Percentiles rank a stretch among this genome's conserved stretches.
These are phyloP conservation scores for Pachysolen tannophilus DNA, from an alignment of 805 yeast genomes.

Conservation along the genomic window DNA sequence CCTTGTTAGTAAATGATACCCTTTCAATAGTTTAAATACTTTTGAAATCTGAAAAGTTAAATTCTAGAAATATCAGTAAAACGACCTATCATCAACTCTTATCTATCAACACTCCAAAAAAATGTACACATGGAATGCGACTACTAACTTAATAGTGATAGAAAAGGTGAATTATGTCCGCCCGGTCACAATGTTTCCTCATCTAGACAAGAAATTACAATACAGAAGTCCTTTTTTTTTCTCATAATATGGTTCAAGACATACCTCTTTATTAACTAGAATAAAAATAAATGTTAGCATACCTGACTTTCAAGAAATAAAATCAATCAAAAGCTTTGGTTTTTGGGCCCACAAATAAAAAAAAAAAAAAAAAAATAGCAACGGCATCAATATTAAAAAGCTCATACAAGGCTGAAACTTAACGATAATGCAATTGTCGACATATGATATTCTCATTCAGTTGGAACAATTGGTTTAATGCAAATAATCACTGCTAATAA, in stretches of 20 bases:
- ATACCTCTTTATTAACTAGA: no score
- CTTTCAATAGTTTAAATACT: no score
- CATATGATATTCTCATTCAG: constrained; percentile 37
- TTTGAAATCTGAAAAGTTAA: no score
- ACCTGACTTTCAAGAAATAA: constrained; percentile 5
- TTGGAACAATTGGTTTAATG: constrained; percentile 52
- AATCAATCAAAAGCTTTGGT: constrained; percentile 22
- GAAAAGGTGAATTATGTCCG: constrained; percentile 34
- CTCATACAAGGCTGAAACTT: constrained; percentile 62
- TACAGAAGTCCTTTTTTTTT: no score
- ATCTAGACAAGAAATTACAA: constrained; percentile 1
- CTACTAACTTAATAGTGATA: constrained; percentile 34
- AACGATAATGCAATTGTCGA: constrained; percentile 49
- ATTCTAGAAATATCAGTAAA: constrained; percentile 14
- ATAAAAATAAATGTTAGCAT: background rate
- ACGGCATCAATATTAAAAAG: constrained; percentile 9
- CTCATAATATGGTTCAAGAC: no score
- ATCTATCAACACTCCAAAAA: constrained; percentile 32
- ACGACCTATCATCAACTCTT: constrained; percentile 46
- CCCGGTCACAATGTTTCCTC: constrained; percentile 34
- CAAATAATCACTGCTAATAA: constrained; percentile 38
- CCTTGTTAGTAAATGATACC: no score
- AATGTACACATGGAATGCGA: constrained; percentile 46
- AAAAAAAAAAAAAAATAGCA: constrained; percentile 13
- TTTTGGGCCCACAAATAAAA: constrained; percentile 7